These are phyloP conservation scores for Kluyveromyces aestuarii DNA, from an alignment of 805 yeast species.

Conservation along the genomic window DNA sequence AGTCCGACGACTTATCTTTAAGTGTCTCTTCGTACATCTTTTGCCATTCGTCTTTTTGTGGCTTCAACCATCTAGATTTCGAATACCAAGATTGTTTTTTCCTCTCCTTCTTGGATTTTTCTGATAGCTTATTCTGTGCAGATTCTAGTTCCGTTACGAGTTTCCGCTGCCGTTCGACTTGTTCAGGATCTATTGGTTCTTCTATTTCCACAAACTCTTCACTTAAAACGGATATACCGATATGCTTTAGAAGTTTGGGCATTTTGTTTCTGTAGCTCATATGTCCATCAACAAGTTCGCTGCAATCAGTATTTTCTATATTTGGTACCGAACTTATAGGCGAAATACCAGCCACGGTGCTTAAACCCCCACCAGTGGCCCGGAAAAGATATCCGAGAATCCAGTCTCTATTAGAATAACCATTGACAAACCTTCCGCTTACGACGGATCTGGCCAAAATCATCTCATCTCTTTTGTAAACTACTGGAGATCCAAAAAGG, in stretches of 20 bases:
- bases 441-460: constrained; percentile 76
- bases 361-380: constrained; percentile 91
- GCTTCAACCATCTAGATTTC: constrained; percentile 35
- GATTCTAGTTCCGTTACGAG: constrained; percentile 79
- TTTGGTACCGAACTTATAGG: constrained; percentile 56
- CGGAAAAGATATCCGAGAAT: constrained; percentile 88
- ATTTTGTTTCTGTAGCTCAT: constrained; percentile 94
- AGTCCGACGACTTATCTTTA: constrained; percentile 10
- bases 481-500: constrained; percentile 81
- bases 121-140: constrained; percentile 54
- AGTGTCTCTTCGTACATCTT: constrained; percentile 45
- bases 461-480: constrained; percentile 68
- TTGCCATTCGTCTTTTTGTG: constrained; percentile 52
- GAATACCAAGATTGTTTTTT: constrained; percentile 33
- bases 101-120: constrained; percentile 31
- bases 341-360: constrained; percentile 84
- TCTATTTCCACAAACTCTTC: constrained; percentile 95
- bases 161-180: constrained; percentile 72
- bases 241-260: constrained; percentile 61
- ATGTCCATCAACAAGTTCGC: constrained; percentile 85
- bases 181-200: constrained; percentile 81
- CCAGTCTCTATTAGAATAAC: constrained; percentile 92
- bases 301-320: constrained; percentile 80
- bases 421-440: constrained; percentile 83
- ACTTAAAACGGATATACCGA: constrained; percentile 74